A percentile compares a stretch with the other conserved stretches of the same genome.
phyloP scores from a whole-genome alignment of 2,329 filamentous ascomycete species.

The Endocalyx cinctus region DNA sequence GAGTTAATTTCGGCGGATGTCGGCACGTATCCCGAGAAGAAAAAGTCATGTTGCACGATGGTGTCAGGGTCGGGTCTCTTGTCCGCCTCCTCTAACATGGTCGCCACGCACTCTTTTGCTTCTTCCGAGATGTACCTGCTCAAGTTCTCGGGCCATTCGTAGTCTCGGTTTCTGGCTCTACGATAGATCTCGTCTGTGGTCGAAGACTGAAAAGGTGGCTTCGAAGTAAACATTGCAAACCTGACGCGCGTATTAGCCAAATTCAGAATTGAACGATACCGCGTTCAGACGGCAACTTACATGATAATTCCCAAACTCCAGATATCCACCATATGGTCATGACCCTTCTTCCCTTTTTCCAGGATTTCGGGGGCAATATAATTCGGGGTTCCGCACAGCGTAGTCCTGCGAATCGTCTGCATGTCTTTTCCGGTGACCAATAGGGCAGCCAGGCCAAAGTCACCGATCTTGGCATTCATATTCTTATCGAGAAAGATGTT shows the following conservation, averaged over 20 bases:
- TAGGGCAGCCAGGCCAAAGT: conserved; percentile 91
- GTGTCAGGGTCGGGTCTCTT: conserved; percentile 69
- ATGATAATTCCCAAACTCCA: conserved; percentile 98
- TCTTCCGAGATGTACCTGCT: conserved; percentile 69
- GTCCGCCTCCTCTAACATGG: conserved; percentile 71
- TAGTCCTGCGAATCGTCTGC: conserved; percentile 78
- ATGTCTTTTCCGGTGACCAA: conserved; percentile 88
- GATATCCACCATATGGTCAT: conserved; percentile 96
- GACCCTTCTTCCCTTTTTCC: conserved; percentile 87
- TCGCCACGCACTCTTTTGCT: conserved; percentile 72
- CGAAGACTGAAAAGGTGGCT: conserved; percentile 91
- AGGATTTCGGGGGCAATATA: conserved; percentile 97
- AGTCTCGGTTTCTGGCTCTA: conserved; percentile 65
- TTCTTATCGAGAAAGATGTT: conserved; percentile 91
- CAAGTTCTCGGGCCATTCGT: conserved; percentile 71
- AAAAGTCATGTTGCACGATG: conserved; percentile 77
- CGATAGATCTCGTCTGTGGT: conserved; percentile 83
- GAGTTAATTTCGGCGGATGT: conserved; percentile 52
- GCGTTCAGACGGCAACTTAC: conserved; percentile 49
- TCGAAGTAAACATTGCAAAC: conserved; percentile 94
- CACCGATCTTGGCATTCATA: conserved; percentile 98
- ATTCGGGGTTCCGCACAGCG: conserved; percentile 94
- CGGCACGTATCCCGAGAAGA: conserved; percentile 72
- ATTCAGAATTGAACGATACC: neutral
- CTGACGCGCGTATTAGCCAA: conserved; percentile 38